phyloP scores from a whole-genome alignment of 106 monocot genomes.

The Posidonia australis region DNA sequence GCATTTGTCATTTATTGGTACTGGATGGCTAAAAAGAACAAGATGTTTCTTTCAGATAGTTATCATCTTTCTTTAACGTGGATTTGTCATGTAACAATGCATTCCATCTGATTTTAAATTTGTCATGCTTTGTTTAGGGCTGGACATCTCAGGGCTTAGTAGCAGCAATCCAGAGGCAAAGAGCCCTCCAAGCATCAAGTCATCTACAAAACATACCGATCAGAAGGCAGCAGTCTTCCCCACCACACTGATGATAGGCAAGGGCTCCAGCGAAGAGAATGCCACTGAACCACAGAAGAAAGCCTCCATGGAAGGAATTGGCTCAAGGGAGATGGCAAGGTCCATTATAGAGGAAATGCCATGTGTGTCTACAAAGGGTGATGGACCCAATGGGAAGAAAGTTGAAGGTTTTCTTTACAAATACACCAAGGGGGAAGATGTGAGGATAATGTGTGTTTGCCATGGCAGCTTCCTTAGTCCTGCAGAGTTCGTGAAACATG shows the following conservation, averaged over 20 bases:
- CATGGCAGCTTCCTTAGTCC: constrained; percentile 19
- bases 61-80: no score
- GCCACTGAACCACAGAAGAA: background rate
- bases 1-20: no score
- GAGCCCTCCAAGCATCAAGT: background rate
- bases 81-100: no score
- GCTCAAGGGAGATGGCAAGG: background rate
- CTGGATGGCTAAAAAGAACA: no score
- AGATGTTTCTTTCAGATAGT: no score
- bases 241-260: background rate
- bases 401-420: constrained; percentile 20
- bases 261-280: background rate
- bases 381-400: constrained; percentile 13
- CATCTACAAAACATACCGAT: background rate
- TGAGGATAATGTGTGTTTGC: constrained; percentile 27
- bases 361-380: constrained; percentile 17
- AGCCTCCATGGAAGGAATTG: background rate
- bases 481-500: constrained; percentile 26
- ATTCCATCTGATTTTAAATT: background rate
- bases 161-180: background rate
- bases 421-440: constrained; percentile 22
- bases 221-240: background rate
- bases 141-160: background rate
- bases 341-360: constrained; percentile 22
- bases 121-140: background rate